Evolutionary conservation across 78 protist genomes (phyloP), one percentile per base, ranked within the genome.

Genomic region (Tieghemostelium lacteum): DNA sequence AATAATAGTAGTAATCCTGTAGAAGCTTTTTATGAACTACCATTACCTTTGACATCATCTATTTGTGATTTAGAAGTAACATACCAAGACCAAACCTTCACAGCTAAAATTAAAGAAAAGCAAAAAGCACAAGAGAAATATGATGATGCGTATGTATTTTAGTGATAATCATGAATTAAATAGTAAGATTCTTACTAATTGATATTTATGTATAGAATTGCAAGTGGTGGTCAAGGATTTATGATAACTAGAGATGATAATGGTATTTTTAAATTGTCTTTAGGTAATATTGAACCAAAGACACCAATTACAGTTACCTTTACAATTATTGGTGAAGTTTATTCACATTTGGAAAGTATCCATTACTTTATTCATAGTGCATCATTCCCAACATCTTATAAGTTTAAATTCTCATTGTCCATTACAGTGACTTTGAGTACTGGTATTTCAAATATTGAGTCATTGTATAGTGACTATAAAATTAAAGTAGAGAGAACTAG

Each of bases 271-370:
- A 29, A 22, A 1, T n/a, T 69, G 3, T 3, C 1, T 0, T 64
- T 97, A 17, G 98, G 98, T 54, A 93, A 93, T 73, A 40, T 97
- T 39, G 95, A 86, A 16, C 92, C 94, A 8, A 24, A 28, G 20
- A 37, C 24, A 37, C 8, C 0, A 7, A 86, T 89, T 2, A 16
- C 31, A 14, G 49, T 96, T 26, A 20, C 19, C 17, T 54, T 96
- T 45, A 92, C 92, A 8, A 92, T 93, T 36, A 39, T 87, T 5
- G 42, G 87, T 4, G 97, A 92, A 54, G 71, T 97, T 26, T 73
- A 74, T 42, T 31, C 33, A 0, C 75, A 76, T 36, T 16, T 33
- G 4, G 20, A 42, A 5, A 39, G 34, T 5, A 28, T 76, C 1
- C 87, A 75, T 8, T 76, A 49, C 20, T 76, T 54, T 34, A 17